Base-by-base conservation (phyloP, 108 stramenopile species). In the Cyclotella baltica region DNA sequence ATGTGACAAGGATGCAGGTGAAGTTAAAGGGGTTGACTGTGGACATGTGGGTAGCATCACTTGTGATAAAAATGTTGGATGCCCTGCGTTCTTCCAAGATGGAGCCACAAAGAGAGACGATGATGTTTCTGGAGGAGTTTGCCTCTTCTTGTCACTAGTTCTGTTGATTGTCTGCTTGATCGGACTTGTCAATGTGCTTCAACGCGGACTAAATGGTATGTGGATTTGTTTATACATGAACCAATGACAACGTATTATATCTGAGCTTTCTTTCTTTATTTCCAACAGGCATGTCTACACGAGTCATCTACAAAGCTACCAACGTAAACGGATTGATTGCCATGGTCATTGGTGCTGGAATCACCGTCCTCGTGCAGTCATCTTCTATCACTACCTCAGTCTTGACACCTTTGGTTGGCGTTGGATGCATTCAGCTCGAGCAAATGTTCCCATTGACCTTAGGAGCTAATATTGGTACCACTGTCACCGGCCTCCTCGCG, bases 381-480 rank as follows among this genome's bases (percentile, higher is more conserved):
- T 88, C 87, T 47, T 90, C 89, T 48, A 85, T 92, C 61, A 91
- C 90, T 20, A 95, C 93, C 11, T 90, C 89, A 25, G 85, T 85
- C 58, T 81, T 95, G 72, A 96, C 95, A 48, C 95, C 95, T 15
- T 65, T 96, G 46, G 93, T 95, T 35, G 93, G 91, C 50, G 64
- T 92, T n/a, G 91, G 88, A 48, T 76, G 78, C 5, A 79, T 95
- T 46, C 77, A 66, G 4, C 75, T 95, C 13, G 85, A 90, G 67
- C 88, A 82, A 67, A 96, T 96, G 95, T 80, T 81, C 64, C 95
- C 95, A 22, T 77, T 96, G 57, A 93, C 93, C 33, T 86, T 96
- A 16, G 95, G 95, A 36, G 93, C 95, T 64, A 96, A 96, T 70
- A 93, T 96, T 64, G 95, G 95, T 50, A 94, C 95, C 4, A 92